Evolutionary conservation across 305 asterid genomes (phyloP).

Genomic region (Rubia tinctorum): DNA sequence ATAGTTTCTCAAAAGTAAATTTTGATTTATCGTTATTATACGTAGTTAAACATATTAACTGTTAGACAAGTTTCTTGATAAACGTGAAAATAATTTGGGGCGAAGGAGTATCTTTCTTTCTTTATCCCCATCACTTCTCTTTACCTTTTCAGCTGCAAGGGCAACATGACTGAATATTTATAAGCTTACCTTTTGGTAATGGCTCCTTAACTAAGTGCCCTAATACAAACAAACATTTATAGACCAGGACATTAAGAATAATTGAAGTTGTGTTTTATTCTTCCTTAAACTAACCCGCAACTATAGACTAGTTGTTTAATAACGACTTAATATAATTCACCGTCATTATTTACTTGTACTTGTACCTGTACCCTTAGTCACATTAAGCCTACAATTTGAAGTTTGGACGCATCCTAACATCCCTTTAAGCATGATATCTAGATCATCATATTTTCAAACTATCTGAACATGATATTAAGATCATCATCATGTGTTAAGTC

Average conservation of each 20-base stretch:
- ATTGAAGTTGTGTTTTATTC: not conserved
- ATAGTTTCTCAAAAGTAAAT: too few relatives aligned
- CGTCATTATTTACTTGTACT: too few relatives aligned
- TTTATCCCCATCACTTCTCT: constrained; percentile 14
- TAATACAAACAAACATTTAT: constrained; percentile 9
- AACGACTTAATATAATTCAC: constrained; percentile 17
- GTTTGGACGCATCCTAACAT: not conserved
- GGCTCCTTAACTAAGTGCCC: not conserved
- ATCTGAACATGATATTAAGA: too few relatives aligned
- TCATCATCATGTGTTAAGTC: too few relatives aligned
- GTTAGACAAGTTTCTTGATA: too few relatives aligned
- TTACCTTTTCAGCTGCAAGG: not conserved
- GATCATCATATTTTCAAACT: too few relatives aligned
- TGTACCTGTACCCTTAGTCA: constrained; percentile 3
- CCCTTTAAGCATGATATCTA: not conserved
- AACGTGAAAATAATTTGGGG: too few relatives aligned
- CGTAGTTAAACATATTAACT: too few relatives aligned
- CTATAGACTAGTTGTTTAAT: not conserved
- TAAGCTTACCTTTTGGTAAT: not conserved
- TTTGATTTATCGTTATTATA: too few relatives aligned
- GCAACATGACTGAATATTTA: not conserved
- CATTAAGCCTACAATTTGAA: not conserved
- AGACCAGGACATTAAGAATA: constrained; percentile 1
- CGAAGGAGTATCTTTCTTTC: too few relatives aligned
- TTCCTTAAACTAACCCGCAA: not conserved